These are phyloP conservation scores for Escallonia rubra DNA, from an alignment of 129 eudicot genomes.

Conservation along the genomic window DNA sequence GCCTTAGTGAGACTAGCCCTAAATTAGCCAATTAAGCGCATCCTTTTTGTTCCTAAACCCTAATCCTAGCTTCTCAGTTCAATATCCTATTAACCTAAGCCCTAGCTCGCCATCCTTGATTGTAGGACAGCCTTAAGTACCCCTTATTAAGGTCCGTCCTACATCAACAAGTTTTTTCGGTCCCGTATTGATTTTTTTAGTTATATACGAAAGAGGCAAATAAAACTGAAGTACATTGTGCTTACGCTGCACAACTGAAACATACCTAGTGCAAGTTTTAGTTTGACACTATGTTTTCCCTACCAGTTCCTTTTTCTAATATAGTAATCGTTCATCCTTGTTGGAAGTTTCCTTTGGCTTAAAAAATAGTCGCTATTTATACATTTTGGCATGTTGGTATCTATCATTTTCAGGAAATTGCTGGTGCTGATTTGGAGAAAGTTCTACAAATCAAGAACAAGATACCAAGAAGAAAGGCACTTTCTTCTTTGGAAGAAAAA, in stretches of 20 bases:
- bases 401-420: conserved; percentile 62
- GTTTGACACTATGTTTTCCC: not conserved
- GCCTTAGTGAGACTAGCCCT: no score
- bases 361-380: not conserved
- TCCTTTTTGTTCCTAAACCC: no score
- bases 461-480: conserved; percentile 92
- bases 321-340: not conserved
- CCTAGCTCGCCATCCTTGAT: no score
- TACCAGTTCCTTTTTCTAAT: not conserved
- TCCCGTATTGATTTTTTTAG: no score
- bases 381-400: conserved; percentile 10
- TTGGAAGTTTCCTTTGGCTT: not conserved
- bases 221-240: not conserved
- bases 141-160: no score
- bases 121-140: no score
- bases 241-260: not conserved
- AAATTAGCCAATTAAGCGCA: no score
- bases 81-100: no score
- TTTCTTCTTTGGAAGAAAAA: conserved; percentile 72
- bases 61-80: no score
- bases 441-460: conserved; percentile 79
- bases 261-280: not conserved
- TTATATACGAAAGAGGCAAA: not conserved
- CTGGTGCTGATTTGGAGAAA: conserved; percentile 73
- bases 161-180: no score